Evolutionary conservation across 495 filamentous ascomycete genomes (phyloP), one percentile per base, ranked within the genome.

Genomic region (Stereocaulon alpinum): DNA sequence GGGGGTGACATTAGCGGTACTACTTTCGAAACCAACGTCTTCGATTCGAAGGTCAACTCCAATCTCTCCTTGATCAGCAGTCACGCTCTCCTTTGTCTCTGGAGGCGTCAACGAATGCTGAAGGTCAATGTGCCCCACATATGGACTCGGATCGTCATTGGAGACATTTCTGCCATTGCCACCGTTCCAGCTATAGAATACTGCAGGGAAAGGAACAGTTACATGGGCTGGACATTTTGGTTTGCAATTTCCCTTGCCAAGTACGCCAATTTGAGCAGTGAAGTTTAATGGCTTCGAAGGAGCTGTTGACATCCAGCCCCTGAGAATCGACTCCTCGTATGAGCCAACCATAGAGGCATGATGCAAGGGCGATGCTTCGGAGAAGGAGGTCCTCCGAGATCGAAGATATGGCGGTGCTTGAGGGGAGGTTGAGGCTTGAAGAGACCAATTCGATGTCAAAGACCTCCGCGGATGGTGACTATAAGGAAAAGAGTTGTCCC

Each of bases 281-380:
- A 99, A 99, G 61, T 94, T 85, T 22, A 99, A 73, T 30, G 93
- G 93, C 56, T 89, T 91, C 10, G 93, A 97, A 3, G 93, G 94
- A 10, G 85, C 93, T 14, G 91, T 97, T 44, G 94, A 97, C 93
- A 98, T 98, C 56, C 94, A 82, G 30, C 93, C 93, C 24, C 89
- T 83, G 4, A 98, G 74, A 53, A 98, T 96, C 4, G 89, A 96
- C 71, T 98, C 93, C 70, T 98, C 93, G 65, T 96, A 98, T 4
- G 93, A 96, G 0, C 93, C 93, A 18, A 98, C 93, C 86, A 98
- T 91, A 4, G 91, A 88, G 27, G 92, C 92, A 73, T 91, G 88
- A 32, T 89, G 86, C 22, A 91, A 76, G 3, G 88, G 80, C 15
- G 89, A 88, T 17, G 75, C 71, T 20, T 96, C 91, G 3, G 87